Base-by-base conservation (phyloP, 495 filamentous ascomycete genomes). In the Corynascus novoguineensis region DNA sequence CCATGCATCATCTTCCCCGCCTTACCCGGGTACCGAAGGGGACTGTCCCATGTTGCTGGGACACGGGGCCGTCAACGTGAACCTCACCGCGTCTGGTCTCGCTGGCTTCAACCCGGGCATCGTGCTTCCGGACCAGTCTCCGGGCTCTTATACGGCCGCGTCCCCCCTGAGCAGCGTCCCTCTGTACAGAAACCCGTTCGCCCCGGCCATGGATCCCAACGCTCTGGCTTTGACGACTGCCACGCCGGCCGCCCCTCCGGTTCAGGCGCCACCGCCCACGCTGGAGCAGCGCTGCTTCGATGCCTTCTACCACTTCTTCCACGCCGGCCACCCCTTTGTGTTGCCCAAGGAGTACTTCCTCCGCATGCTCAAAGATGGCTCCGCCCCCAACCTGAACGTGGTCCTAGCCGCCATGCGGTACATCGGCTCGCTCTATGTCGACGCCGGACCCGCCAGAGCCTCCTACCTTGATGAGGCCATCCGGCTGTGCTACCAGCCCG, bases 321-420 rank as follows among this genome's bases (percentile, higher is more conserved):
- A 89, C 60, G 75, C 75, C 4, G 78, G 81, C 4, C 88, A 92
- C 64, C 88, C 88, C 0, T 80, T 89, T 59, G 68, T 82, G 49
- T 74, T 85, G 4, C 78, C 78, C 11, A 75, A 75, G 62, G 67
- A 73, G 15, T 62, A 71, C 46, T 71, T 80, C 25, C 57, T 78
- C 47, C 71, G 68, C 40, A 51, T 79, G 53, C 62, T 74, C 4
- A 77, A 80, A 53, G 71, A 77, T 15, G 61, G 62, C 47, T 45
- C 59, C 1, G 60, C 51, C 5, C 65, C 70, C 24, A 69, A 73
- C 25, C 47, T 78, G 28, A 65, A 68, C 37, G 64, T 72, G 57
- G 60, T 82, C 4, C 64, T 84, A 41, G 75, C 85, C 25, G 85
- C 85, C 24, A 87, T 90, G 70, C 78, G 84, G 49, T 90, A 83